Base-by-base conservation (phyloP, 306 rosid genomes). In the Quercus aquifolioides region DNA sequence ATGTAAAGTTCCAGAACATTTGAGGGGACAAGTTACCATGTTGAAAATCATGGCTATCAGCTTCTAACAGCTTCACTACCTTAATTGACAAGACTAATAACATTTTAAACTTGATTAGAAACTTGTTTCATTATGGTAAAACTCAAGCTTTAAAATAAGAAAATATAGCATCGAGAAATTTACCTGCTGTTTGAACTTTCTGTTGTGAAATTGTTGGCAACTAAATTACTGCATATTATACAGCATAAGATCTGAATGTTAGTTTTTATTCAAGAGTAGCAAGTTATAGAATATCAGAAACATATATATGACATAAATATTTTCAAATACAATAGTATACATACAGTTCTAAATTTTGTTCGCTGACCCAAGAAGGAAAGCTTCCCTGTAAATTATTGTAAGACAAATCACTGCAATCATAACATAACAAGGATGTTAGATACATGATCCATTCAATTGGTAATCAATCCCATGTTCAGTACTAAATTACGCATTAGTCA, bases 291-390 rank as follows among this genome's bases (percentile, higher is more conserved):
- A 63, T 63, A 5, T 63, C 6, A 5, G 11, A 63, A 26, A 2
- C 58, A 28, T 46, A 43, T 9, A n/a, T 38, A 71, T 26, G 1
- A 63, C 0, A 63, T 28, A 63, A 14, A 13, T 5, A 58, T 52
- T 14, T 28, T 2, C 3, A 6, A 75, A 28, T 35, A 74, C 38
- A 64, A 69, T 71, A 43, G 55, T 18, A 43, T 35, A 85, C 94
- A 73, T 82, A 94, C 97, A 89, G 76, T 71, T 89, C 89, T 72
- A 91, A 74, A 80, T 81, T 81, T 69, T 5, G 76, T 51, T 78
- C 71, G 41, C 71, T 87, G 63, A 84, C 86, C 98, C 98, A 94
- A 69, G 97, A 81, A 64, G 98, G 98, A 73, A 94, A 28, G 79
- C 84, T 85, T 71, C 97, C 98, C 2, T 83, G 56, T 76, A 92